Percentiles rank a stretch among this genome's conserved stretches.
Evolutionary conservation across 1,284 basidiomycete species (phyloP).

Genomic region (Athelia psychrophila): DNA sequence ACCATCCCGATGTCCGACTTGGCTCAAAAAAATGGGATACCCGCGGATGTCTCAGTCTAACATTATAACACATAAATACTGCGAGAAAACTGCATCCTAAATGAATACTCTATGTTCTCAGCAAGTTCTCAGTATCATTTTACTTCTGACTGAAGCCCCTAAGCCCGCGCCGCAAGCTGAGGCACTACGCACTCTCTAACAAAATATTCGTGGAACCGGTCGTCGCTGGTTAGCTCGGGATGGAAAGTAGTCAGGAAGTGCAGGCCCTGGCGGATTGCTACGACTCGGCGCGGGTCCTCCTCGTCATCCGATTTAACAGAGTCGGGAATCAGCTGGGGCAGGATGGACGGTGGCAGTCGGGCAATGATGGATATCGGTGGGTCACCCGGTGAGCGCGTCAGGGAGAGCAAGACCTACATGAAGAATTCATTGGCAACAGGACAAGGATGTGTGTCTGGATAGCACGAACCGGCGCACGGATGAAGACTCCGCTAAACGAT

Average conservation of each 20-base stretch:
- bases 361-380: slow-evolving; percentile 69
- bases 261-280: slow-evolving; percentile 84
- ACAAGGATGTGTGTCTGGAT: slow-evolving; percentile 19
- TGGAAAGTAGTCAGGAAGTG: slow-evolving; percentile 93
- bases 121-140: no score
- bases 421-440: slow-evolving; percentile 9
- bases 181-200: slow-evolving; percentile 59
- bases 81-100: no score
- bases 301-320: slow-evolving; percentile 23
- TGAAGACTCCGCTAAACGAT: slow-evolving; percentile 89
- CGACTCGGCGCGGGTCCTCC: slow-evolving; percentile 67
- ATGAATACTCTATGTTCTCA: no score
- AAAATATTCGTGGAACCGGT: slow-evolving; percentile 89
- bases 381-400: slow-evolving; percentile 41
- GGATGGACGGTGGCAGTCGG: slow-evolving; percentile 59
- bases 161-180: neutral
- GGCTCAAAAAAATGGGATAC: no score
- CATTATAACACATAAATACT: no score
- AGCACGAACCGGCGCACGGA: slow-evolving; percentile 82
- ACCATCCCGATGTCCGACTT: no score
- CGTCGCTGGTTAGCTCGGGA: slow-evolving; percentile 88
- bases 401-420: slow-evolving; percentile 56
- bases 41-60: no score
- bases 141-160: no score
- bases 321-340: slow-evolving; percentile 48